Base-by-base conservation (phyloP, 2,329 filamentous ascomycete genomes). In the Amauroascus niger region DNA sequence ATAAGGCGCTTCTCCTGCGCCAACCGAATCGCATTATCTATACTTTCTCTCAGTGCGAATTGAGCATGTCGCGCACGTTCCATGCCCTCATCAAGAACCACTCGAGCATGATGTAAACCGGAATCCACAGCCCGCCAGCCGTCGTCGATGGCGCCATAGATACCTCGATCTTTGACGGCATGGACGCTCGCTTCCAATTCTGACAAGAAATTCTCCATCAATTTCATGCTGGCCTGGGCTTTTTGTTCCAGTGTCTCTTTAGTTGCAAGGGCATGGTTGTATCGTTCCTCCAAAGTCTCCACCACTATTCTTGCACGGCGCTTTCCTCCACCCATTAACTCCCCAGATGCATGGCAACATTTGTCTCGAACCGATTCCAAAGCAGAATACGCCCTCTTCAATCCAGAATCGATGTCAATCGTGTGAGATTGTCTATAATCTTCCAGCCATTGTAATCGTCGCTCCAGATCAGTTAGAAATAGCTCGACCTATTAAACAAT, bases 211-310 rank as follows among this genome's bases (percentile, higher is more conserved):
- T 74, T 79, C 65, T 97, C 91, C 65, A 97, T 84, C 58, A 97
- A 73, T 56, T 87, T 84, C 59, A 98, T 84, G 4, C 89, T 88
- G 33, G 91, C 84, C 57, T 87, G 81, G 2, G 91, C 89, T 73
- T 97, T 97, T 62, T 95, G 89, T 64, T 93, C 88, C 62, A 97
- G 72, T 0, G 88, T 90, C 65, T 88, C 90, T 59, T 90, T 88
- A 1, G 86, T 87, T 14, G 80, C 84, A 59, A 98, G 72, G 1
- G 87, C 89, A 62, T 93, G 87, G 58, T 94, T 84, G 70, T 96
- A 98, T 59, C 87, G 80, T 26, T 79, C 79, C 69, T 98, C 93
- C 13, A 98, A 75, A 0, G 89, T 95, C 63, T 97, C 91, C 32
- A 98, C 88, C 74, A 97, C 84, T 55, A 97, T 81, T 59, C 88